Percentiles rank a stretch among this genome's conserved stretches.
phyloP scores from a whole-genome alignment of 768 basidiomycete genomes.

The Boletellus emodensis region DNA sequence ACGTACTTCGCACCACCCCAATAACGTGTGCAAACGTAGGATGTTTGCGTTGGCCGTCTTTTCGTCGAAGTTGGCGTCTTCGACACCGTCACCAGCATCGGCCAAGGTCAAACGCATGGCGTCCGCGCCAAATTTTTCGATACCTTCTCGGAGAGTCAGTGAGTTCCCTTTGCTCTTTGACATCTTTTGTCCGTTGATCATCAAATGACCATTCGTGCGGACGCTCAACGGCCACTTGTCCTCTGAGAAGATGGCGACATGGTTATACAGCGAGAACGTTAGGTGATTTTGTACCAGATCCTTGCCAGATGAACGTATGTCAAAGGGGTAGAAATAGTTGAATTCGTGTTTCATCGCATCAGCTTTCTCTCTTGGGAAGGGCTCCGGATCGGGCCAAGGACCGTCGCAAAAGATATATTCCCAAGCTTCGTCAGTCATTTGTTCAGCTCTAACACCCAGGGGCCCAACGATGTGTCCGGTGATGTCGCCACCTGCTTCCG shows the following conservation, averaged over 20 bases:
- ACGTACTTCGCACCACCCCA: slow-evolving; percentile 89
- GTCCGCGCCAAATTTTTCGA: slow-evolving; percentile 96
- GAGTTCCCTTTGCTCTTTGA: slow-evolving; percentile 95
- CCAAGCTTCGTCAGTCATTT: slow-evolving; percentile 98
- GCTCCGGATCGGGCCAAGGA: slow-evolving; percentile 64
- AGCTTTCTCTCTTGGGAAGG: slow-evolving; percentile 71
- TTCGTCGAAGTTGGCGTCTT: slow-evolving; percentile 99
- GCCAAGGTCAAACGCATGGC: slow-evolving; percentile 89
- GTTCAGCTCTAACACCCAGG: slow-evolving; percentile 79
- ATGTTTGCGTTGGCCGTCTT: slow-evolving; percentile 97
- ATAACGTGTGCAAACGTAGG: slow-evolving; percentile 83
- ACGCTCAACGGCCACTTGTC: slow-evolving; percentile 90
- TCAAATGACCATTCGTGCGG: slow-evolving; percentile 93
- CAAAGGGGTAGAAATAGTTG: slow-evolving; percentile 97
- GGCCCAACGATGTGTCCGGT: slow-evolving; percentile 78
- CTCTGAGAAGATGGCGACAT: slow-evolving; percentile 86
- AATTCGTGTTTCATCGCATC: slow-evolving; percentile 86
- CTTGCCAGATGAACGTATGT: slow-evolving; percentile 96
- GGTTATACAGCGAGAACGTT: slow-evolving; percentile 91
- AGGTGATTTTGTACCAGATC: slow-evolving; percentile 95
- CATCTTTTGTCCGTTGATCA: slow-evolving; percentile 99
- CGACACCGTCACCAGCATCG: slow-evolving; percentile 95
- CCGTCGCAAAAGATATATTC: slow-evolving; percentile 86
- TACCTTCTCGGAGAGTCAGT: slow-evolving; percentile 81
- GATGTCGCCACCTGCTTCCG: slow-evolving; percentile 55